Evolutionary conservation across 1,139 yeast species (phyloP).

Genomic region (Suhomyces coccinellae): DNA sequence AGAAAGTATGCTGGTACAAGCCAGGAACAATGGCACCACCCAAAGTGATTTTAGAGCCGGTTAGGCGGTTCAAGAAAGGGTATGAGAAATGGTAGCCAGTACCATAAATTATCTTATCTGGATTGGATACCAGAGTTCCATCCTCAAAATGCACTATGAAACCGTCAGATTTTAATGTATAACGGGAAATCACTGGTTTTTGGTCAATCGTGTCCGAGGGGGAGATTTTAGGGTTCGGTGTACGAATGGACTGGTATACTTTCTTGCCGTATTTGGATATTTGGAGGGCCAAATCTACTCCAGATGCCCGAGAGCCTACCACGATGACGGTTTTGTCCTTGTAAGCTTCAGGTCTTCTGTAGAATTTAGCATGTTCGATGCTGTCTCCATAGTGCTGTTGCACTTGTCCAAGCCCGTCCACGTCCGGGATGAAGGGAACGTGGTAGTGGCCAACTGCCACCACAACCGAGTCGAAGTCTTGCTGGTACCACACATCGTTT

Average conservation of each 20-base stretch:
- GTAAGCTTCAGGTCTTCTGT: slow-evolving; percentile 28
- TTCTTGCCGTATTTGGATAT: slow-evolving; percentile 24
- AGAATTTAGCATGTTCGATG: slow-evolving; percentile 46
- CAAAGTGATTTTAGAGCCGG: slow-evolving; percentile 19
- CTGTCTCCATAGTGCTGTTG: slow-evolving; percentile 27
- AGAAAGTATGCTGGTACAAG: slow-evolving; percentile 42
- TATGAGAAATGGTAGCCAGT: slow-evolving; percentile 48
- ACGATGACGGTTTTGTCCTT: slow-evolving; percentile 35
- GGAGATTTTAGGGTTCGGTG: slow-evolving; percentile 16
- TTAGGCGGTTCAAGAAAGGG: slow-evolving; percentile 38
- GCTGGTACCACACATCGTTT: slow-evolving; percentile 35
- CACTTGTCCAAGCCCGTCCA: slow-evolving; percentile 39
- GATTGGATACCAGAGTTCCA: slow-evolving; percentile 26
- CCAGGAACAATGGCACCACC: slow-evolving; percentile 34
- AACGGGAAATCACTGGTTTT: slow-evolving; percentile 28
- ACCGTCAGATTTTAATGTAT: slow-evolving; percentile 17
- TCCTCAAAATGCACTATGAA: slow-evolving; percentile 32
- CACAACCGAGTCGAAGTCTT: slow-evolving; percentile 50
- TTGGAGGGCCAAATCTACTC: slow-evolving; percentile 39
- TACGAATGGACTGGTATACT: slow-evolving; percentile 34
- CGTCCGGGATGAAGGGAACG: slow-evolving; percentile 49
- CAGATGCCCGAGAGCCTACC: slow-evolving; percentile 48
- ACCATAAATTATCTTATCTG: slow-evolving; percentile 42
- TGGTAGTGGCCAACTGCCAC: slow-evolving; percentile 58
- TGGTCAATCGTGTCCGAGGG: slow-evolving; percentile 17